Percentiles rank a stretch among this genome's conserved stretches.
These are phyloP conservation scores for Rhododendron mucronatum DNA, from an alignment of 148 eudicot genomes.

Conservation along the genomic window DNA sequence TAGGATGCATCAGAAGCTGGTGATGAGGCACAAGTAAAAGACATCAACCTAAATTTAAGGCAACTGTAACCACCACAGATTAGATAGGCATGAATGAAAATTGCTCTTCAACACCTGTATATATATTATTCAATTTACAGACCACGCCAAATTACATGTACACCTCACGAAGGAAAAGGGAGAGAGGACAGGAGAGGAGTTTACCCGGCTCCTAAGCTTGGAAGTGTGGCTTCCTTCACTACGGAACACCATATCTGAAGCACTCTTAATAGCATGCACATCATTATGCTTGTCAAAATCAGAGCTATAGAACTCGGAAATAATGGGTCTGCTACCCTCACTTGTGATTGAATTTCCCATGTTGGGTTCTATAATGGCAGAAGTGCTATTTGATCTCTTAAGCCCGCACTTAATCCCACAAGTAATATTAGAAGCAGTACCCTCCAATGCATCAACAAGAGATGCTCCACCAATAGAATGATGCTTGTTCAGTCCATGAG, in stretches of 20 bases:
- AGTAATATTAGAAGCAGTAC: constrained; percentile 17
- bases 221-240: constrained; percentile 53
- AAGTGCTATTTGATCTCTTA: constrained; percentile 80
- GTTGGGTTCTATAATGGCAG: constrained; percentile 46
- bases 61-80: neutral
- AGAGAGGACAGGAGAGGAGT: constrained; percentile 8
- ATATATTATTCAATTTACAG: neutral
- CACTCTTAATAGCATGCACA: constrained; percentile 25
- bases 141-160: neutral
- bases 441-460: constrained; percentile 20
- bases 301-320: constrained; percentile 73
- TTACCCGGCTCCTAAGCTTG: constrained; percentile 86
- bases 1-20: neutral
- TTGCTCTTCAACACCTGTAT: neutral
- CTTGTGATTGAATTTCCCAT: constrained; percentile 32
- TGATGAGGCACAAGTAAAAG: neutral
- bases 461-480: constrained; percentile 21
- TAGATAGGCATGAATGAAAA: neutral
- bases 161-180: neutral
- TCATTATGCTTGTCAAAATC: constrained; percentile 37
- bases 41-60: neutral
- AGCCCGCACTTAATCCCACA: constrained; percentile 47
- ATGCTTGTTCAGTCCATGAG: constrained; percentile 21
- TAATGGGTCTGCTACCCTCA: constrained; percentile 45
- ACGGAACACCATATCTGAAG: constrained; percentile 42